A percentile compares a stretch with the other conserved stretches of the same genome.
These are phyloP conservation scores for Cystobasidium tubakii DNA, from an alignment of 768 basidiomycete genomes.

Conservation along the genomic window DNA sequence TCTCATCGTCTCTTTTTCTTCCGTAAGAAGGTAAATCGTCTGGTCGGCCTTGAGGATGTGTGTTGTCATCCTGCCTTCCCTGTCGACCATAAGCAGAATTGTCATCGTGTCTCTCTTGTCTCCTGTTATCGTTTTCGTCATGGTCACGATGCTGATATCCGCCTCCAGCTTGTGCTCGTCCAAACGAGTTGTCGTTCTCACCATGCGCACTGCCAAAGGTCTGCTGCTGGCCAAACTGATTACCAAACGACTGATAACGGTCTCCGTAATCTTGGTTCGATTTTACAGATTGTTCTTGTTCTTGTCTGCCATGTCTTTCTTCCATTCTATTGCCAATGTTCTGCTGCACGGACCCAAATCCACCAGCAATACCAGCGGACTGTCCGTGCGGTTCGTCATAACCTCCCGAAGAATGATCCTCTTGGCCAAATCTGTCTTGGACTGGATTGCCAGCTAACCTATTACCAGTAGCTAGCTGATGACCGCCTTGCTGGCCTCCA, in stretches of 20 bases:
- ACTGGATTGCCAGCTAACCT: background rate
- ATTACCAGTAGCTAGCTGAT: constrained; percentile 25
- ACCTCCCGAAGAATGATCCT: background rate
- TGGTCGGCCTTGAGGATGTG: background rate
- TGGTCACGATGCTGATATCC: background rate
- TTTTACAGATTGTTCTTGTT: background rate
- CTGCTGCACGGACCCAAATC: background rate
- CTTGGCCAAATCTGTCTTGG: background rate
- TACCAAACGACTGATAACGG: background rate
- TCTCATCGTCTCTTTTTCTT: background rate
- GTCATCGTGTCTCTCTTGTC: background rate
- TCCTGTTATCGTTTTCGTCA: background rate
- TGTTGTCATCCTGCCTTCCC: background rate
- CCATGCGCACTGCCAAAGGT: background rate
- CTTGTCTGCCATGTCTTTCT: background rate
- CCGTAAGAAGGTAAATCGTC: background rate
- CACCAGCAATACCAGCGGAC: background rate
- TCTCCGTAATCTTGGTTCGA: background rate
- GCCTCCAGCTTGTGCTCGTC: background rate
- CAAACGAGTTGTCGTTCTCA: background rate
- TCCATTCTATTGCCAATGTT: constrained; percentile 6
- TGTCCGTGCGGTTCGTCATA: background rate
- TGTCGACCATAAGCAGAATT: background rate
- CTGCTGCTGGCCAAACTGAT: background rate
- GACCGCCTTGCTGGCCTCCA: background rate